These are phyloP conservation scores for Ostreobium quekettii DNA, from an alignment of 139 green algal genomes.

Conservation along the genomic window DNA sequence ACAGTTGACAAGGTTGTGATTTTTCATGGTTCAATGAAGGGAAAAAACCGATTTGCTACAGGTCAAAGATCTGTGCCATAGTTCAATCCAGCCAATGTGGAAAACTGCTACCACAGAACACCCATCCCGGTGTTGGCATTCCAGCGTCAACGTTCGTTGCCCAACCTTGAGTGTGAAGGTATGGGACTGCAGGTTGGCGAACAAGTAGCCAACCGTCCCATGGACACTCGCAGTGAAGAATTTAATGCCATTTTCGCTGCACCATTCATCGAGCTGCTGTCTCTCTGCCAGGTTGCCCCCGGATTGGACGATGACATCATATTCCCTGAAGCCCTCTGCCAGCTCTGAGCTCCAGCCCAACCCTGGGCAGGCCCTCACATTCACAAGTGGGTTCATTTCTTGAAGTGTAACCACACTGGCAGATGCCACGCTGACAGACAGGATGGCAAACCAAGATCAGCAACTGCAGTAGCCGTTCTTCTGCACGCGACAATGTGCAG, in stretches of 20 bases:
- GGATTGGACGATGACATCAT: conserved; percentile 47
- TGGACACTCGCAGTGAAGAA: conserved; percentile 47
- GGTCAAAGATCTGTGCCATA: no score
- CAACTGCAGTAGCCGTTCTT: no score
- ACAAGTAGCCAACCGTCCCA: conserved; percentile 49
- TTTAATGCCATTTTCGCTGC: conserved; percentile 26
- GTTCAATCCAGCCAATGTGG: no score
- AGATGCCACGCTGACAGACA: conserved; percentile 54
- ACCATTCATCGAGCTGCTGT: conserved; percentile 31
- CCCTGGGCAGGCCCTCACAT: conserved; percentile 34
- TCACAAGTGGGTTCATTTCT: conserved; percentile 85
- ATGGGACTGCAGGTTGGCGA: conserved; percentile 60
- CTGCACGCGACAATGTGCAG: no score
- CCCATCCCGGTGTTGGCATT: no score
- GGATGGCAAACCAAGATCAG: no score
- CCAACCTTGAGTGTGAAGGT: conserved; percentile 44
- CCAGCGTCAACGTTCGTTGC: no score
- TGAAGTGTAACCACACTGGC: conserved; percentile 47
- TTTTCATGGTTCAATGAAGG: no score
- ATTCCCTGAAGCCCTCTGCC: conserved; percentile 11
- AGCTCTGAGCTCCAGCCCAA: background rate
- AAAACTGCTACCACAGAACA: no score
- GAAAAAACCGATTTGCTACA: no score
- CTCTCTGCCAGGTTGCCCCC: conserved; percentile 18
- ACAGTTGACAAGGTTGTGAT: no score